Percentiles rank a stretch among this genome's conserved stretches.
phyloP scores from a whole-genome alignment of 352 stramenopile genomes.

The Phytopythium sindhum region DNA sequence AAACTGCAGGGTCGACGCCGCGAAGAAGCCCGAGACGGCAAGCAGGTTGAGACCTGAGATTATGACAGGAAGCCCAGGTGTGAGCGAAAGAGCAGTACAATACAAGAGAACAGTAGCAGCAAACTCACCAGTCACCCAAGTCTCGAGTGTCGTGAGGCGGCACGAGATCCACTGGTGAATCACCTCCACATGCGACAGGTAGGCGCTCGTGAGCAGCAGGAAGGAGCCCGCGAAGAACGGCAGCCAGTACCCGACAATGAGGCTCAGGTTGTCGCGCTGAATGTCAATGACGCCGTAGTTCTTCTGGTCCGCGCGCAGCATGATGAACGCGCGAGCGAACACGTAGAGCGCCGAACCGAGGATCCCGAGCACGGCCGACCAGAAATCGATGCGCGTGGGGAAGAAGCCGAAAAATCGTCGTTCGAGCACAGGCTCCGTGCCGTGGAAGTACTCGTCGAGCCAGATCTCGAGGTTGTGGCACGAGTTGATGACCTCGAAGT shows the following conservation, averaged over 20 bases:
- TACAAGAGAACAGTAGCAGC: background rate
- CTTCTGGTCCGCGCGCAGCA: slow-evolving; percentile 39
- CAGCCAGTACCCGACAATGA: slow-evolving; percentile 80
- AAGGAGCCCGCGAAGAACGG: slow-evolving; percentile 83
- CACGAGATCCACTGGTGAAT: slow-evolving; percentile 83
- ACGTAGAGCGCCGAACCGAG: slow-evolving; percentile 62
- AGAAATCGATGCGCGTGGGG: slow-evolving; percentile 82
- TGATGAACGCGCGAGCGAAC: slow-evolving; percentile 52
- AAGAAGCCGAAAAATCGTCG: slow-evolving; percentile 74
- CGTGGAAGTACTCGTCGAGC: slow-evolving; percentile 84
- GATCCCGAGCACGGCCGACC: slow-evolving; percentile 60
- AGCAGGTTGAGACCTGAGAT: slow-evolving; percentile 54
- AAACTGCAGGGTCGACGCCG: slow-evolving; percentile 79
- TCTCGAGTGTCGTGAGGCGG: slow-evolving; percentile 43
- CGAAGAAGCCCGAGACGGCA: slow-evolving; percentile 64
- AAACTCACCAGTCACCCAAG: slow-evolving; percentile 16
- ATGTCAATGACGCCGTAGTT: slow-evolving; percentile 82
- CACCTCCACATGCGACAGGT: slow-evolving; percentile 79
- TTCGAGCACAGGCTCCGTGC: slow-evolving; percentile 59
- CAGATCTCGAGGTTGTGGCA: slow-evolving; percentile 87
- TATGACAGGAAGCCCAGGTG: slow-evolving; percentile 8
- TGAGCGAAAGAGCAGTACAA: background rate
- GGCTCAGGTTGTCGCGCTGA: slow-evolving; percentile 47
- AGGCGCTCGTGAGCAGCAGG: slow-evolving; percentile 65
- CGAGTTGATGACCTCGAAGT: slow-evolving; percentile 87